Percentiles rank a stretch among this genome's conserved stretches.
phyloP scores from a whole-genome alignment of 192 early-diverging fungal genomes.

The Backusella luteola region DNA sequence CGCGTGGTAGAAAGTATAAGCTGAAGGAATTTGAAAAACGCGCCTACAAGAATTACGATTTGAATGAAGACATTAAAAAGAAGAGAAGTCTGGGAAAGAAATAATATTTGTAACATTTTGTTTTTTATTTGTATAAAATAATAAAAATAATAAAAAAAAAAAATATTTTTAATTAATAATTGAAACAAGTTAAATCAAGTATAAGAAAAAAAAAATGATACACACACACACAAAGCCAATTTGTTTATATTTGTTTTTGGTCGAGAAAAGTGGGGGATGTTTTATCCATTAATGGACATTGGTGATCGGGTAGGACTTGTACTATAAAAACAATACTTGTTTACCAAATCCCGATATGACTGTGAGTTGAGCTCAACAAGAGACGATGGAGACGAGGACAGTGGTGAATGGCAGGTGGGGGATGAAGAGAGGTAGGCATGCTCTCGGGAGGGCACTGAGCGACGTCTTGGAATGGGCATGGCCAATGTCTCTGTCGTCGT shows the following conservation, averaged over 20 bases:
- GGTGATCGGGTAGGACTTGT: conserved; percentile 32
- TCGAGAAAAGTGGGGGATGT: background rate
- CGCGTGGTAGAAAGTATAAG: conserved; percentile 42
- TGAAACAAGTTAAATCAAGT: background rate
- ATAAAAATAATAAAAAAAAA: too few relatives aligned
- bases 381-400: conserved; percentile 27
- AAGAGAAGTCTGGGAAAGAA: conserved; percentile 6
- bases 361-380: conserved; percentile 36
- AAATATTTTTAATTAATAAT: background rate
- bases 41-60: conserved; percentile 53
- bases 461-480: conserved; percentile 5
- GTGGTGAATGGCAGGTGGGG: conserved; percentile 11
- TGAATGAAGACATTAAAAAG: conserved; percentile 13
- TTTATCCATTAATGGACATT: conserved; percentile 26
- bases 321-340: conserved; percentile 56
- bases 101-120: background rate
- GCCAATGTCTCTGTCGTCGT: background rate
- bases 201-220: background rate
- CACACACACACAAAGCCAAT: background rate
- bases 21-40: conserved; percentile 54
- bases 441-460: background rate
- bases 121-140: background rate
- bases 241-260: conserved; percentile 1
- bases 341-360: conserved; percentile 52
- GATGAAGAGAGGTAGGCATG: background rate